phyloP scores from a whole-genome alignment of 208 protist species.

The Leishmania tarentolae region DNA sequence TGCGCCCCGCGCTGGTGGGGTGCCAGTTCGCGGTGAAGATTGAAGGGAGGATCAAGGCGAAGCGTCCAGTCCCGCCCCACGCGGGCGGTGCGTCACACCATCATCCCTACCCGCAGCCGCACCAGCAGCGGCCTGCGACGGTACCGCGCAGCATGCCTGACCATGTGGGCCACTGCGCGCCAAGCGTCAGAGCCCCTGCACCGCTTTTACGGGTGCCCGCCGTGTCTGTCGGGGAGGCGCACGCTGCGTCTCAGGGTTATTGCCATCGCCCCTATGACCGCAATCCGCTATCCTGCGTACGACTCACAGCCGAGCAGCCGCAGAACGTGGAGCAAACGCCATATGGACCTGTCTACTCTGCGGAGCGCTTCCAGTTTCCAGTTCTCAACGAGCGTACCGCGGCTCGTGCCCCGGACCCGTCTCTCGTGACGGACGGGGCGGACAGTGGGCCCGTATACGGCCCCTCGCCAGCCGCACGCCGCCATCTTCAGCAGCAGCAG shows the following conservation, averaged over 20 bases:
- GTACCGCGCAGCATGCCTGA: not conserved
- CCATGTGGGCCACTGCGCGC: not conserved
- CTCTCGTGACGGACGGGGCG: slow-evolving; percentile 1
- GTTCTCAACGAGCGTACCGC: not conserved
- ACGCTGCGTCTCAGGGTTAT: not conserved
- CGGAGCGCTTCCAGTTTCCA: not conserved
- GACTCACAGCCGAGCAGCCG: not conserved
- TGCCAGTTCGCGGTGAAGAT: slow-evolving; percentile 67
- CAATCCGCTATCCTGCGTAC: not conserved
- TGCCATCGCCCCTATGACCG: not conserved
- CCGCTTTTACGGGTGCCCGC: not conserved
- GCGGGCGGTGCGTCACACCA: not conserved
- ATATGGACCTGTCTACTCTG: not conserved
- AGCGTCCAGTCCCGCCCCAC: slow-evolving; percentile 17
- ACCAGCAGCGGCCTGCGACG: slow-evolving; percentile 1
- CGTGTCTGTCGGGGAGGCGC: not conserved
- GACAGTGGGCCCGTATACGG: slow-evolving; percentile 28
- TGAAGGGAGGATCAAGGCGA: slow-evolving; percentile 64
- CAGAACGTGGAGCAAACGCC: not conserved
- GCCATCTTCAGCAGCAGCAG: slow-evolving; percentile 23
- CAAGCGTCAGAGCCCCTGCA: not conserved
- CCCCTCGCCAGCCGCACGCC: slow-evolving; percentile 21
- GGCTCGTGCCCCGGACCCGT: not conserved
- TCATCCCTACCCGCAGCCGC: not conserved
- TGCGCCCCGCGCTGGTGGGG: slow-evolving; percentile 51